Evolutionary conservation across 2,329 filamentous ascomycete species (phyloP), one percentile per base, ranked within the genome.

Genomic region (Trichoderma hamatum): DNA sequence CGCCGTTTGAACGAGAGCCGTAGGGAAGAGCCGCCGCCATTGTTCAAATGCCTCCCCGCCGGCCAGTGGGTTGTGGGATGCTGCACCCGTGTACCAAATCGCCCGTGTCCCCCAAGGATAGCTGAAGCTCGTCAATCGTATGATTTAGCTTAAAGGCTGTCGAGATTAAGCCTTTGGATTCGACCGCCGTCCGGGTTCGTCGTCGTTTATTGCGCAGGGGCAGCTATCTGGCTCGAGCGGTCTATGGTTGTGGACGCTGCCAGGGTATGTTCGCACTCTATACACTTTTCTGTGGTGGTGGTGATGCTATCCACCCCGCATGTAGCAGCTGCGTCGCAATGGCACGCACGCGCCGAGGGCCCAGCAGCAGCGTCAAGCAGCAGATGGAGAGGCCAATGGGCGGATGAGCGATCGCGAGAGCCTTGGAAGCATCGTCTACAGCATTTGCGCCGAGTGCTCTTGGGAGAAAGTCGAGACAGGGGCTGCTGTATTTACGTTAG

Each of bases 1-100:
- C 78, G 76, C 75, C 75, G 60, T 73, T 72, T 55, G 74, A 80
- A 73, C 83, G 80, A 70, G 80, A 77, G 70, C 82, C 76, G 72
- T 81, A 81, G 66, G 84, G 81, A 72, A 81, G 75, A 60, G 80
- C 78, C 63, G 81, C 79, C 73, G 81, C 80, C 80, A 84, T 83
- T 63, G 68, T 68, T 34, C 58, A 68, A 46, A 11, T 19, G 28
- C 64, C 60, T 65, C 39, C 66, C 56, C 58, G 58, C 39, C 30
- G 14, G 51, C 19, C 46, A 56, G 39, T 51, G n/a, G 19, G n/a
- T n/a, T 36, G 54, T 36, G 3, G 21, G 10, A 32, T 34, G 32
- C 51, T 30, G 9, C 7, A 43, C 46, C 39, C 14, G 36, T 70
- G 21, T 21, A 59, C 65, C 39, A 21, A 32, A 24, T 58, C 49